Percentiles rank a stretch among this genome's conserved stretches.
These are phyloP conservation scores for Simplicillium aogashimaense DNA, from an alignment of 2,329 filamentous ascomycete genomes.

Conservation along the genomic window DNA sequence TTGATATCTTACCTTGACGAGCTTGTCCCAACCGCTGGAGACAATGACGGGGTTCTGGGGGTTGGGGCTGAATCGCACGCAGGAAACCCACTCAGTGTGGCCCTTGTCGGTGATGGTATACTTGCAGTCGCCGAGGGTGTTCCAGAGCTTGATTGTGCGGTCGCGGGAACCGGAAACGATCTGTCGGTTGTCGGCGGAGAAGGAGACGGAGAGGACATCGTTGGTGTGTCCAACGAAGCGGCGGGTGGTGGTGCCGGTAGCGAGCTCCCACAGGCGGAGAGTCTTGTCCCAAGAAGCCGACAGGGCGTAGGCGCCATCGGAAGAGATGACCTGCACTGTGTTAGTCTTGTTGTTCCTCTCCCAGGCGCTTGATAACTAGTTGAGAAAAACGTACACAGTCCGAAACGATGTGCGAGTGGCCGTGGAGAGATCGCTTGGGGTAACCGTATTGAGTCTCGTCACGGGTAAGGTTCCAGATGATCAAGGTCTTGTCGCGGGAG, in stretches of 20 bases:
- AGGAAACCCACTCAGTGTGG: constrained; percentile 99
- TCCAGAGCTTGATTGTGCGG: constrained; percentile 99
- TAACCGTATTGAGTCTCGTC: constrained; percentile 97
- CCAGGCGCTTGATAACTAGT: not conserved
- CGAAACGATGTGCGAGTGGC: constrained; percentile 99
- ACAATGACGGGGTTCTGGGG: constrained; percentile 99
- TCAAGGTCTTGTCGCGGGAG: constrained; percentile 96
- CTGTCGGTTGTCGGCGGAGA: constrained; percentile 99
- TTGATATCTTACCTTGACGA: constrained; percentile 81
- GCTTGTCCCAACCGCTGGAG: constrained; percentile 97
- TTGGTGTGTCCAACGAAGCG: constrained; percentile 99
- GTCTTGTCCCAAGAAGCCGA: constrained; percentile 99
- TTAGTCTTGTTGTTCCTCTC: constrained; percentile 12
- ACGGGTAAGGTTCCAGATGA: constrained; percentile 99
- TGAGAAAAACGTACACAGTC: constrained; percentile 75
- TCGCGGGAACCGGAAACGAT: constrained; percentile 98
- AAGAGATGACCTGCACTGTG: constrained; percentile 78
- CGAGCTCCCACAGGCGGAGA: constrained; percentile 97
- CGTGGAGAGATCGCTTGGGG: constrained; percentile 97
- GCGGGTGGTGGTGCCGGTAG: constrained; percentile 92
- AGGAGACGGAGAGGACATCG: constrained; percentile 98
- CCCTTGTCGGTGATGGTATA: constrained; percentile 99
- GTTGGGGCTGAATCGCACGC: constrained; percentile 99
- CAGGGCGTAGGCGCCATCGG: constrained; percentile 97
- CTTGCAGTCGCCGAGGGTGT: constrained; percentile 99